Evolutionary conservation across 1,139 yeast species (phyloP), one percentile per base, ranked within the genome.

Genomic region (Nakaseomyces bracarensis): DNA sequence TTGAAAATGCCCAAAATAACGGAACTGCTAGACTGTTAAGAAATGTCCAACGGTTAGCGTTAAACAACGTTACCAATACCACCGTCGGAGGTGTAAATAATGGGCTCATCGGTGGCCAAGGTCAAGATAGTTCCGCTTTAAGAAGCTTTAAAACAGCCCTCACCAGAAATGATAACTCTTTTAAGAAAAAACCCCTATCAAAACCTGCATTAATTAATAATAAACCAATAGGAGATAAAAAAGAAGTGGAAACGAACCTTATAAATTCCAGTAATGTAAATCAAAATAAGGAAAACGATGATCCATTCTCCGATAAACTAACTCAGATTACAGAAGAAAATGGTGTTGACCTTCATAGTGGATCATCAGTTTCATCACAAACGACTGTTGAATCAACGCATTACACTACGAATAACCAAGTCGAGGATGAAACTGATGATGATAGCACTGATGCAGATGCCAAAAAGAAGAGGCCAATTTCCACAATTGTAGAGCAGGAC

Each of bases 401-500:
- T 39, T 14, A 26, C 38, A 15, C 38, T 37, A 28, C 38, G 43
- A 28, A 43, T 44, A 37, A 20, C 20, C 34, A 28, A 13, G 34
- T 10, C 13, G 29, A 37, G 10, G 31, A 36, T 25, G 38, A 29
- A 8, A 29, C 31, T 14, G 21, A 27, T 11, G 20, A 36, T 16
- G 33, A 30, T 10, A 18, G 29, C 15, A 21, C 34, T 9, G 44
- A 39, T 13, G 41, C 39, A 29, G 61, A 58, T 36, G 51, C 48
- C 15, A 53, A 53, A 27, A 57, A 56, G 47, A 58, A 57, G 39
- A 54, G 61, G 43, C 61, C 64, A 23, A 60, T 60, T 16, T 58
- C 63, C 9, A 57, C 61, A 3, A 53, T 58, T 13, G 64, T 57
- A 4, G 64, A 60, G 46, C 62, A 59, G 40, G 60, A 58, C 10